These are phyloP conservation scores for Aegilops umbellulata DNA, from an alignment of 176 grass and related monocot species.

Conservation along the genomic window DNA sequence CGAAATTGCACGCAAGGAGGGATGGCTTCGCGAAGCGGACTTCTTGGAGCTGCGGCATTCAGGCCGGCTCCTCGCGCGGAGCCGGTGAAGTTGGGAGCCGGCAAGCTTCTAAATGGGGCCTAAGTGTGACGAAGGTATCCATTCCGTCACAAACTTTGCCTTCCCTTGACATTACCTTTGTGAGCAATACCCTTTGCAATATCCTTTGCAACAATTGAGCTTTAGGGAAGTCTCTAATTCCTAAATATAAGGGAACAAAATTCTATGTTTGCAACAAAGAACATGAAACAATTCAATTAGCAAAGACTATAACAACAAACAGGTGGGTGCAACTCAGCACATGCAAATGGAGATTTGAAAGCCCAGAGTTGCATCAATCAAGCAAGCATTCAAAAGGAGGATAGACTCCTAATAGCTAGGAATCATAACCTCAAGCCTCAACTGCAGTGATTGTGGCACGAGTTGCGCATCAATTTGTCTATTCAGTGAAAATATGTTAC, in stretches of 20 bases:
- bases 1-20: too few species aligned
- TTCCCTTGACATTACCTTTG: too few species aligned
- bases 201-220: background rate
- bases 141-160: too few species aligned
- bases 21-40: too few species aligned
- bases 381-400: background rate
- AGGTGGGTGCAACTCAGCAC: background rate
- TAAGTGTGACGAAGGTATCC: too few species aligned
- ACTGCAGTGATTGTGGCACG: background rate
- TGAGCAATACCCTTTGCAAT: too few species aligned
- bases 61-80: too few species aligned
- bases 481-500: background rate
- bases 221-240: background rate
- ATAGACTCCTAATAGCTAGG: background rate
- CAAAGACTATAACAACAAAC: constrained; percentile 4
- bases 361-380: background rate
- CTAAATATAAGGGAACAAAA: background rate
- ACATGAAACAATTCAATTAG: background rate
- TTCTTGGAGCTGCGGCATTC: too few species aligned
- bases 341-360: constrained; percentile 12
- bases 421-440: constrained; percentile 13
- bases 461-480: background rate
- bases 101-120: too few species aligned
- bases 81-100: too few species aligned
- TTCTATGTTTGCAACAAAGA: background rate